Conservation (phyloP, 305 asterid genomes). For the Solanum hybrid region DNA sequence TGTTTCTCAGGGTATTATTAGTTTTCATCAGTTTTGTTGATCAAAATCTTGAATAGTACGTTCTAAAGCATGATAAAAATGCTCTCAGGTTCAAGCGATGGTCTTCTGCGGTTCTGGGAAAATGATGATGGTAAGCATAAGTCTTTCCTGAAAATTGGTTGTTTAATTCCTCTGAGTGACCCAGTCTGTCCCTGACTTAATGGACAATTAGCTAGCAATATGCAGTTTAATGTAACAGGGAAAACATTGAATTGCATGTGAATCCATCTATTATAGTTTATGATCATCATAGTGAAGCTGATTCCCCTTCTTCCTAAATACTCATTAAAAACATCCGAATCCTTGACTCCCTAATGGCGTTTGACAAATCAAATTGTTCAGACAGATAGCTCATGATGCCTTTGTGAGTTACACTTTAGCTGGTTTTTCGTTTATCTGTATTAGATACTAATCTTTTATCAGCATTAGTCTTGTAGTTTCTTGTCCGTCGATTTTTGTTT, state of each 20-base stretch:
- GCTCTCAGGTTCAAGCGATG: constrained; percentile 79
- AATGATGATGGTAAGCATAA: constrained; percentile 76
- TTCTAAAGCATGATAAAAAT: constrained; percentile 9
- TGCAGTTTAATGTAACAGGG: not conserved
- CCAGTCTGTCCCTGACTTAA: not conserved
- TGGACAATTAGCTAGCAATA: not conserved
- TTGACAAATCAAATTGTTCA: not conserved
- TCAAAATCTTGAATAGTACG: constrained; percentile 10
- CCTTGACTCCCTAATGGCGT: not conserved
- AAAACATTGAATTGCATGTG: not conserved
- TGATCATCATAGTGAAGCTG: not conserved
- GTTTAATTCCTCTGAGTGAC: not conserved
- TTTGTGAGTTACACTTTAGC: not conserved
- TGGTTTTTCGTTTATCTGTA: not conserved
- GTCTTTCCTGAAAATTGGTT: not conserved
- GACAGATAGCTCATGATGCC: not conserved
- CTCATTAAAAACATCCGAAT: not conserved
- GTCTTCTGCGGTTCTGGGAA: constrained; percentile 90
- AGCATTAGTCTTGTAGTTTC: not conserved
- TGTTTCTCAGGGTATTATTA: not conserved
- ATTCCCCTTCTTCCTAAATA: constrained; percentile 1
- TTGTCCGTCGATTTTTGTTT: not conserved
- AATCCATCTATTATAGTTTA: not conserved
- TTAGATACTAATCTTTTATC: not conserved
- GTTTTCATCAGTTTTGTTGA: not conserved